A percentile compares a stretch with the other conserved stretches of the same genome.
These are phyloP conservation scores for Mercurialis annua DNA, from an alignment of 345 rosid species.

Conservation along the genomic window DNA sequence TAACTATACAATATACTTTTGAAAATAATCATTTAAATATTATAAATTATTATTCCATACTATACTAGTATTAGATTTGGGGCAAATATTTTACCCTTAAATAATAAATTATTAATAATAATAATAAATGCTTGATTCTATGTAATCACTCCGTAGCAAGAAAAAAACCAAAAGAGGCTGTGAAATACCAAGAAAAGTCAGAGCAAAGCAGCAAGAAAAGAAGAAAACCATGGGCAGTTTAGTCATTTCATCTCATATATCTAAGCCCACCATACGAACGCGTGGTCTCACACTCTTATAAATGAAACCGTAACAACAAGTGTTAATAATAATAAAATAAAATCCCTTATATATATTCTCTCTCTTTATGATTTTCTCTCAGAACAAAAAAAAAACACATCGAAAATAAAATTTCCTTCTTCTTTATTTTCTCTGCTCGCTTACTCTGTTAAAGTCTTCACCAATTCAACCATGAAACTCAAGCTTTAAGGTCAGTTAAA, in stretches of 20 bases:
- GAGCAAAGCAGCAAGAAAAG: not conserved
- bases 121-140: too few relatives aligned
- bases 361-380: not conserved
- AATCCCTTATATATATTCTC: conserved; percentile 15
- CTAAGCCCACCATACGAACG: conserved; percentile 28
- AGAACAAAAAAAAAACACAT: not conserved
- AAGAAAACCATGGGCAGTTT: not conserved
- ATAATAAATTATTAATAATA: too few relatives aligned
- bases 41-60: too few relatives aligned
- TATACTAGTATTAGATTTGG: too few relatives aligned
- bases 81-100: too few relatives aligned
- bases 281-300: conserved; percentile 25
- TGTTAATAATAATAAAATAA: conserved; percentile 19
- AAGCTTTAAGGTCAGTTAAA: conserved; percentile 24
- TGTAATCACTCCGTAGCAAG: too few relatives aligned
- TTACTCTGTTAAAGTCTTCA: not conserved
- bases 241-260: conserved; percentile 17
- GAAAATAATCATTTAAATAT: too few relatives aligned
- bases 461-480: conserved; percentile 35
- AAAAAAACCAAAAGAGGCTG: not conserved
- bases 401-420: not conserved
- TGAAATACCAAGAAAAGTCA: conserved; percentile 17
- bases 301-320: conserved; percentile 33
- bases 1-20: too few relatives aligned
- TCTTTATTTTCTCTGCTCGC: not conserved